Conservation (phyloP, 1,284 basidiomycete species). For the Violaceomyces palustris region DNA sequence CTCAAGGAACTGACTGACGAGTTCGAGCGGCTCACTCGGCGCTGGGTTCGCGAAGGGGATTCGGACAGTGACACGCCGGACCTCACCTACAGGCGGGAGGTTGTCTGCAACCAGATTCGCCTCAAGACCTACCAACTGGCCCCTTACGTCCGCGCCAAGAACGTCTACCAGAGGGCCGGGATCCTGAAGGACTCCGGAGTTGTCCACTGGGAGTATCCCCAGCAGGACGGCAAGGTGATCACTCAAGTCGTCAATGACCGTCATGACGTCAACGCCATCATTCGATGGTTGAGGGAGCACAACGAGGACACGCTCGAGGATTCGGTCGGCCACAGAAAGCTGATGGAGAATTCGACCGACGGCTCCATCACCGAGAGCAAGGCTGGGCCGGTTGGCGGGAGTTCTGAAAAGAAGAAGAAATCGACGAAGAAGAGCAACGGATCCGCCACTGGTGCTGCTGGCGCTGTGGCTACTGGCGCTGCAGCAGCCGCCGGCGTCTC, state of each 20-base stretch:
- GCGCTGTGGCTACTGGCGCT: too few species aligned
- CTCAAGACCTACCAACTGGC: conserved; percentile 48
- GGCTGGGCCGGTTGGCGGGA: too few species aligned
- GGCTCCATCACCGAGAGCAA: conserved; percentile 31
- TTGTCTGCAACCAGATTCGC: conserved; percentile 47
- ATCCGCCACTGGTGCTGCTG: too few species aligned
- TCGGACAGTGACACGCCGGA: conserved; percentile 27
- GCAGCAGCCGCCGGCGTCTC: not conserved
- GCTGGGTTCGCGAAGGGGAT: conserved; percentile 40
- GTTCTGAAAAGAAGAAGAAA: too few species aligned
- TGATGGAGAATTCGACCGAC: conserved; percentile 20
- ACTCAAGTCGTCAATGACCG: conserved; percentile 42
- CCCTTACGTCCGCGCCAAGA: conserved; percentile 43
- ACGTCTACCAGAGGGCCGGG: conserved; percentile 47
- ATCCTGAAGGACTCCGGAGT: conserved; percentile 43
- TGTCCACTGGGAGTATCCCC: conserved; percentile 49
- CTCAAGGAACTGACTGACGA: conserved; percentile 38
- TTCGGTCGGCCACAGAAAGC: conserved; percentile 35
- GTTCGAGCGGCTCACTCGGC: conserved; percentile 38
- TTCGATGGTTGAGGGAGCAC: conserved; percentile 49
- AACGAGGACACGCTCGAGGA: conserved; percentile 49
- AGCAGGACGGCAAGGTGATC: conserved; percentile 31
- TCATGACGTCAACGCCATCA: conserved; percentile 43
- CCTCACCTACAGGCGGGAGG: conserved; percentile 37
- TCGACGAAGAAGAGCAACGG: too few species aligned